Conservation (phyloP, 2,329 filamentous ascomycete genomes). For the Aspergillus sp. region DNA sequence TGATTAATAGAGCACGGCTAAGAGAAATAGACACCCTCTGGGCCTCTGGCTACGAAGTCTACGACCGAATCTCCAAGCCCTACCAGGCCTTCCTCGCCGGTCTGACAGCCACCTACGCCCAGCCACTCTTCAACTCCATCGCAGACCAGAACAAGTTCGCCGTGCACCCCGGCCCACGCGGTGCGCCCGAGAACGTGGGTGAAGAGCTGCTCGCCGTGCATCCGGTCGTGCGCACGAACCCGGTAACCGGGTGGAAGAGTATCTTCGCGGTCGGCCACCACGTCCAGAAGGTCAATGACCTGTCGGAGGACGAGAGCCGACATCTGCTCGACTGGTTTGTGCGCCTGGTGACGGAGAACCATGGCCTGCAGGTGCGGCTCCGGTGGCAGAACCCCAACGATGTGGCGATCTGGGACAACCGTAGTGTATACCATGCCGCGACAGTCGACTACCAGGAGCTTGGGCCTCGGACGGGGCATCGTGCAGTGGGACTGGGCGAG, state of each 20-base stretch:
- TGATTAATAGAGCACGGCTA: no score
- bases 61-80: slow-evolving; percentile 60
- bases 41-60: slow-evolving; percentile 67
- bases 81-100: slow-evolving; percentile 60
- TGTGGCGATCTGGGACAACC: slow-evolving; percentile 59
- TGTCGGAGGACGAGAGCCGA: slow-evolving; percentile 45
- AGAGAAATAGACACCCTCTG: slow-evolving; percentile 58
- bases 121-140: slow-evolving; percentile 50
- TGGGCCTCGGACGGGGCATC: slow-evolving; percentile 50
- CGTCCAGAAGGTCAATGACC: slow-evolving; percentile 44
- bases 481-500: slow-evolving; percentile 56
- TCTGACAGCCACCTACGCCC: slow-evolving; percentile 57
- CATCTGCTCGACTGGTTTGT: slow-evolving; percentile 46
- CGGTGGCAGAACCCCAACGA: slow-evolving; percentile 46
- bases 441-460: slow-evolving; percentile 52
- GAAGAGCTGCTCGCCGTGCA: slow-evolving; percentile 51
- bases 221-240: slow-evolving; percentile 61
- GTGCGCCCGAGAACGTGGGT: slow-evolving; percentile 57
- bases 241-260: slow-evolving; percentile 64
- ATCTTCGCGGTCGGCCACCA: slow-evolving; percentile 47
- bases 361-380: slow-evolving; percentile 52
- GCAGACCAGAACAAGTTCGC: slow-evolving; percentile 32
- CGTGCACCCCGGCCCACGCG: slow-evolving; percentile 48
- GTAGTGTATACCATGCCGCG: slow-evolving; percentile 55
- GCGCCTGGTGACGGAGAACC: slow-evolving; percentile 46